Conservation (phyloP, 495 filamentous ascomycete species). For the Bacidia gigantensis region DNA sequence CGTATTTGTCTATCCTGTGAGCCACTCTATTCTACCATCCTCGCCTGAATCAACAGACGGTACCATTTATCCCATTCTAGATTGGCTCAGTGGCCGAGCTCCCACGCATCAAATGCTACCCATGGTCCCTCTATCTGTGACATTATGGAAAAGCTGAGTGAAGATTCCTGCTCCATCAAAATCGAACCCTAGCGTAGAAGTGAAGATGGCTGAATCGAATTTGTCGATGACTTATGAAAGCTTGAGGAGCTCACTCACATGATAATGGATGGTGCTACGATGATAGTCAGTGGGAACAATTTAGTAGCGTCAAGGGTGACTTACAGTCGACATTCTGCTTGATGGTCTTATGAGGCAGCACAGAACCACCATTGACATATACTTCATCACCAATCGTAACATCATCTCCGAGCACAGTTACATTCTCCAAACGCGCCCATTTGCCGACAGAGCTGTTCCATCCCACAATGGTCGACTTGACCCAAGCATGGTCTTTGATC, state of each 20-base stretch:
- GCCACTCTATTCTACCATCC: not conserved
- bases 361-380: conserved; percentile 94
- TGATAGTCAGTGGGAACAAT: not conserved
- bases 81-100: too few species aligned
- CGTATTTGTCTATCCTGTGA: not conserved
- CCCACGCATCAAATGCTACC: not conserved
- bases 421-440: conserved; percentile 96
- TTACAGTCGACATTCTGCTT: conserved; percentile 92
- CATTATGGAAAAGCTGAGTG: not conserved
- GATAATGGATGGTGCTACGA: conserved; percentile 4
- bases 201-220: conserved; percentile 13
- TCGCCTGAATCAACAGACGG: not conserved
- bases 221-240: conserved; percentile 12
- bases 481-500: conserved; percentile 98
- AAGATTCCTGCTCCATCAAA: not conserved
- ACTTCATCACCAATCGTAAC: conserved; percentile 98
- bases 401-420: conserved; percentile 92
- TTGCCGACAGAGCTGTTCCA: conserved; percentile 95
- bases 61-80: too few species aligned
- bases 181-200: conserved; percentile 12
- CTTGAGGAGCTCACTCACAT: not conserved
- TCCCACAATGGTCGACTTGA: conserved; percentile 97
- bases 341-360: conserved; percentile 97
- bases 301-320: conserved; percentile 13
- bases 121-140: not conserved